Conservation (phyloP, 108 stramenopile species). For the Fistulifera solaris region DNA sequence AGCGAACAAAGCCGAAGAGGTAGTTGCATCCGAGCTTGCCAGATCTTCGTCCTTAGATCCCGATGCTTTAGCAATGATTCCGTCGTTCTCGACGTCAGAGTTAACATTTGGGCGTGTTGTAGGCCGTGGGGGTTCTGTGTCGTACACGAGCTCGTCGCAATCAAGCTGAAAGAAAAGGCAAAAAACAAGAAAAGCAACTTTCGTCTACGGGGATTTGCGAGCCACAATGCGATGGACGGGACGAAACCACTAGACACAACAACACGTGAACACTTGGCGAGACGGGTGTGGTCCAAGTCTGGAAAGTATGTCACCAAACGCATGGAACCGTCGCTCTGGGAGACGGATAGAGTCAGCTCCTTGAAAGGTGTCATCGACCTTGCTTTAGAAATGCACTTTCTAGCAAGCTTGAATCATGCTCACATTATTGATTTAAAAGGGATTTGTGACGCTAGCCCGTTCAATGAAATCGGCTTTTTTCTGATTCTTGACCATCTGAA, state of each 20-base stretch:
- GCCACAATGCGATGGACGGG: constrained; percentile 6
- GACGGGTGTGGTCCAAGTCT: constrained; percentile 12
- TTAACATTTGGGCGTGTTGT: constrained; percentile 57
- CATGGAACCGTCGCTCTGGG: constrained; percentile 12
- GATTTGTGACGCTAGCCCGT: constrained; percentile 11
- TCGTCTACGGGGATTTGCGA: constrained; percentile 1
- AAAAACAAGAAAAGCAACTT: constrained; percentile 9
- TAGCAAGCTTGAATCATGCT: constrained; percentile 28
- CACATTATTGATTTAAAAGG: constrained; percentile 41
- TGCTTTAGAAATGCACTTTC: constrained; percentile 45
- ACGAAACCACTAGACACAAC: not conserved
- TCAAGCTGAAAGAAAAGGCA: constrained; percentile 15
- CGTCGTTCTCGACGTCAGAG: constrained; percentile 25
- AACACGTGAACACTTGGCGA: constrained; percentile 5
- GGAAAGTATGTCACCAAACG: constrained; percentile 26
- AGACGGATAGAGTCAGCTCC: constrained; percentile 36
- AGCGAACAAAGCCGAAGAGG: not conserved
- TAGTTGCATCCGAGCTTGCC: not conserved
- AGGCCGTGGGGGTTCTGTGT: constrained; percentile 80
- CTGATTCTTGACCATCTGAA: constrained; percentile 36
- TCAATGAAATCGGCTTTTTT: constrained; percentile 34
- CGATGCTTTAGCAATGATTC: not conserved
- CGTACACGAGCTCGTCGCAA: constrained; percentile 53
- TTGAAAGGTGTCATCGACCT: constrained; percentile 52
- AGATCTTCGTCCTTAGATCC: not conserved